Evolutionary conservation across 768 basidiomycete genomes (phyloP), one percentile per base, ranked within the genome.

Genomic region (Pleurotus giganteus): DNA sequence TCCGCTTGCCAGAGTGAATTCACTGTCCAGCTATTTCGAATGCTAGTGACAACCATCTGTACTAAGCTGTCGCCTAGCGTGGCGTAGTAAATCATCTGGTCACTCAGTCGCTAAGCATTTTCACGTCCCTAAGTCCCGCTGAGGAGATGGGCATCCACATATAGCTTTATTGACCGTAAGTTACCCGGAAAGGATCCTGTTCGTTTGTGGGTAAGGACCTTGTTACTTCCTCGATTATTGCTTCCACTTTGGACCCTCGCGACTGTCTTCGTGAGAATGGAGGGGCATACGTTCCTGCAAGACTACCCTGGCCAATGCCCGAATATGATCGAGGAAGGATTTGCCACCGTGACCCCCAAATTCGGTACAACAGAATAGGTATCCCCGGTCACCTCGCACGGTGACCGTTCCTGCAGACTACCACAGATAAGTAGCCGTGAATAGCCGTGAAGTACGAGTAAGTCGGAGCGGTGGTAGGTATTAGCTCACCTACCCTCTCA

Each of bases 201-300:
- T 41, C n/a, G 39, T 11, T 41, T 19, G 1, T 15, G 7, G 7
- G 7, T 17, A 7, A 7, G 15, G 13, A 41, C 39, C 12, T n/a
- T 41, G 39, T 41, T 12, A 41, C 39, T 41, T 41, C 49, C 32
- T 51, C 49, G 49, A 51, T 51, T 51, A 51, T 51, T 51, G 49
- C 32, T 37, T n/a, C 49, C 49, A 34, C 29, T 17, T 37, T 12
- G 46, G 49, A 23, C 49, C 49, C 49, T 51, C 49, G 24, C 49
- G 32, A 51, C 49, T 24, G 34, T 37, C 49, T 51, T 51, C 49
- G 17, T 9, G 37, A 24, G 49, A 51, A 51, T 51, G 49, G 49
- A 51, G 31, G 34, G 29, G 13, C 6, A 8, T 51, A 36, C 24
- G 32, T 9, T 27, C 49, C 31, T 12, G 15, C 49, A 24, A 51